phyloP scores from a whole-genome alignment of 2,329 filamentous ascomycete genomes.

The Pseudogymnoascus sp. region DNA sequence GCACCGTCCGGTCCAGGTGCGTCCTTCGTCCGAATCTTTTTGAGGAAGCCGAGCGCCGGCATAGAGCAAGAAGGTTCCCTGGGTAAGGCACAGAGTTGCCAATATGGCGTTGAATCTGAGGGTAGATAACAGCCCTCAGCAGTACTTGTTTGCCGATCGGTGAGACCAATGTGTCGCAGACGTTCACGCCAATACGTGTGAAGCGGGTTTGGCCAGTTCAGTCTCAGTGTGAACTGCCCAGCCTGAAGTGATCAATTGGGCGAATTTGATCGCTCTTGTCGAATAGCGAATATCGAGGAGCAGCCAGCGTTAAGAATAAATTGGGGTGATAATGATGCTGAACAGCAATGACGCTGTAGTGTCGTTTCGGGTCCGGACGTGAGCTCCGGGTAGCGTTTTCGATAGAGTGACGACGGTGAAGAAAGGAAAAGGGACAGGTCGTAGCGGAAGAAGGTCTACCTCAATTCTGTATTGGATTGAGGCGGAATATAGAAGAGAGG shows the following conservation, averaged over 20 bases:
- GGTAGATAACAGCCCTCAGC: neutral
- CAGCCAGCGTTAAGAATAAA: constrained; percentile 4
- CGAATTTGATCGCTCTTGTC: neutral
- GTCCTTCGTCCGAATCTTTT: constrained; percentile 98
- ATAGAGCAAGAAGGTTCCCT: constrained; percentile 39
- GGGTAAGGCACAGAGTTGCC: neutral
- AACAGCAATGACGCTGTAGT: constrained; percentile 4
- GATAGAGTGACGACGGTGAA: neutral
- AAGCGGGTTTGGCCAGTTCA: constrained; percentile 2
- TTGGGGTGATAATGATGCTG: constrained; percentile 7
- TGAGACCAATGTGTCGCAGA: constrained; percentile 3
- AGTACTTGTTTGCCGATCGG: neutral
- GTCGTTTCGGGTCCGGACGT: neutral
- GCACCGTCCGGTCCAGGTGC: constrained; percentile 51
- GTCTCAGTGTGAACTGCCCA: neutral
- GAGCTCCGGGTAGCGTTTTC: neutral
- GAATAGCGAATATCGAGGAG: neutral
- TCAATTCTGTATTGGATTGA: constrained; percentile 4
- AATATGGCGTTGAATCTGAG: neutral
- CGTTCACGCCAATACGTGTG: neutral
- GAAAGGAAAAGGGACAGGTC: neutral
- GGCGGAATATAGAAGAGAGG: neutral
- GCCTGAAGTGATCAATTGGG: neutral
- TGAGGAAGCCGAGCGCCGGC: constrained; percentile 93
- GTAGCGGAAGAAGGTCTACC: neutral